Base-by-base conservation (phyloP, 2,329 filamentous ascomycete genomes). In the Pseudocercospora ulei region DNA sequence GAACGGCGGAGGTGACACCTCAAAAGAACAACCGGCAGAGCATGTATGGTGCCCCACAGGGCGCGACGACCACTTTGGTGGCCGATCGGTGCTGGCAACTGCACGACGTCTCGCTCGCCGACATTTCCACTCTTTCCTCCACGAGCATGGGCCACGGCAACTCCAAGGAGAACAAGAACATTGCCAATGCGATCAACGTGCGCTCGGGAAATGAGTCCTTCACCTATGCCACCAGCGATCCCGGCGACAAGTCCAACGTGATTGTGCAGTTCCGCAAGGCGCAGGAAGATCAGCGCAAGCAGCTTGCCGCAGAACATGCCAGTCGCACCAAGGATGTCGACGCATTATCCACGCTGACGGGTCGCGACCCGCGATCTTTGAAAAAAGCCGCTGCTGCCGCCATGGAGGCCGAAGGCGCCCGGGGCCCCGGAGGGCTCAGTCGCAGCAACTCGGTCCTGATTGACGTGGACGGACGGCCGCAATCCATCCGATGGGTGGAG, bases 401-500 rank as follows among this genome's bases (percentile, higher is more conserved):
- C 3, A 61, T 56, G 1, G 76, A 65, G 66, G 11, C 75, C 70
- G 39, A 39, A 2, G 43, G 51, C 12, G 41, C 48, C 8, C 35
- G 40, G 8, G 39, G 26, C n/a, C 43, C 44, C 9, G 43, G 46
- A 11, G 52, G 55, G 12, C 38, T 59, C 11, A 48, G 41, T 16
- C 43, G 56, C 18, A 55, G 52, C 27, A 54, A 53, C 26, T 55
- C 53, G 45, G 81, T 94, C 65, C 74, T 94, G 39, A 87, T 98
- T 50, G 90, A 98, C 54, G 84, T 94, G 8, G 90, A 96, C 55
- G 90, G 90, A 33, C 93, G 93, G 55, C 87, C 95, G 61, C 85
- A 96, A 58, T 95, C 90, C 58, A 72, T 98, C 30, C 82, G 88
- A 37, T 95, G 85, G 85, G 85, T 98, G 0, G 90, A 98, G 60